phyloP scores from a whole-genome alignment of 2,329 filamentous ascomycete genomes.

The Scytalidium sp. region DNA sequence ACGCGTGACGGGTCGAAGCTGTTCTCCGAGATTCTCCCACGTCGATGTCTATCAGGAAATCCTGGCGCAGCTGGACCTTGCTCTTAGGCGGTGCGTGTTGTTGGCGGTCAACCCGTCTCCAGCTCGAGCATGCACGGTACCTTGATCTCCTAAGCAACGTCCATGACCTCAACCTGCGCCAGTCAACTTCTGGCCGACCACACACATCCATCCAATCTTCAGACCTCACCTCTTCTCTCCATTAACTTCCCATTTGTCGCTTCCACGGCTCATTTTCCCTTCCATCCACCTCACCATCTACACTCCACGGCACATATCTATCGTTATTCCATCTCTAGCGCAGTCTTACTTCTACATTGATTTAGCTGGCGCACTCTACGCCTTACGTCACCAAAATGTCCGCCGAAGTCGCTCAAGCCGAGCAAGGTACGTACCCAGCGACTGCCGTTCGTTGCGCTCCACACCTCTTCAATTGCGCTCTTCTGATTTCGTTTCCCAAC shows the following conservation, averaged over 20 bases:
- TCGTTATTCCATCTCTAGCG: neutral
- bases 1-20: constrained; percentile 97
- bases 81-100: neutral
- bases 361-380: neutral
- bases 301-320: neutral
- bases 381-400: constrained; percentile 34
- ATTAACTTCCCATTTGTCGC: neutral
- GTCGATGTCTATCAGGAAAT: neutral
- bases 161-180: neutral
- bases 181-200: neutral
- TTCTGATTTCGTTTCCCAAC: neutral
- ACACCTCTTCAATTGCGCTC: neutral
- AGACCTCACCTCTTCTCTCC: neutral
- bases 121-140: neutral
- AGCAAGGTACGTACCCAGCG: constrained; percentile 45
- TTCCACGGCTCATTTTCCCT: neutral
- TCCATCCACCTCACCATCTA: neutral
- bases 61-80: neutral
- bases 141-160: neutral
- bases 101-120: neutral
- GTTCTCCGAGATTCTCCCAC: constrained; percentile 64
- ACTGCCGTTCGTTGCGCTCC: constrained; percentile 1
- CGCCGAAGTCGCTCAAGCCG: constrained; percentile 46
- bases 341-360: constrained; percentile 6
- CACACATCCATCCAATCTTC: neutral